Base-by-base conservation (phyloP, 2,329 filamentous ascomycete species). In the Coleophoma cylindrospora region DNA sequence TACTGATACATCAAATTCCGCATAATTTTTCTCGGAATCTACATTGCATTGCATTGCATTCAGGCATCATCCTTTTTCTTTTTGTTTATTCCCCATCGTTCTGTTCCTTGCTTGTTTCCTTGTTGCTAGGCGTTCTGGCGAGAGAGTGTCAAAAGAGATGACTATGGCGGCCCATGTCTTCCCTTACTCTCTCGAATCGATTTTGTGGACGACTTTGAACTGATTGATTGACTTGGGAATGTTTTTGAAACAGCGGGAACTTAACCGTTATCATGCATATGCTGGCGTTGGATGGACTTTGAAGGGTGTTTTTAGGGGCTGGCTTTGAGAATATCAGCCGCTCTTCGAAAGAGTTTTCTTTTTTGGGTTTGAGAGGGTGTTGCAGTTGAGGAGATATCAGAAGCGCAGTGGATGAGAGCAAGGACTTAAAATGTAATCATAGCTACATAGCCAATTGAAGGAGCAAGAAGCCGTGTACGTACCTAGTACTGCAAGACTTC, bases 401-500 rank as follows among this genome's bases (percentile, higher is more conserved):
- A 15, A 41, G 38, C 38, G 22, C 17, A 41, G 13, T 14, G 22
- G 38, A 12, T 17, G 38, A 41, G 38, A 41, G 38, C 38, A 41
- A 10, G 27, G 27, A 27, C 27, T 27, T 27, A 27, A 27, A 27
- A 27, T 27, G 27, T 27, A 27, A 27, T 27, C 27, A 27, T 27
- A 27, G 27, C 27, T 21, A 57, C 45, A 59, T 40, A 21, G 38
- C 21, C n/a, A 21, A 21, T 19, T 12, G 37, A 8, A 40, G 12
- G 17, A 40, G 37, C 27, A 27, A 27, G 27, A 27, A 27, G 27
- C 27, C 27, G 27, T 27, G 27, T 27, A 27, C 27, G 27, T 27
- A 27, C 27, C 27, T 27, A 27, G 27, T 27, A 27, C 27, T 27
- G 27, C 27, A 27, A 27, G 27, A 27, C 27, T 27, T 27, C 9